These are phyloP conservation scores for Lojkania enalia DNA, from an alignment of 2,329 filamentous ascomycete species.

Conservation along the genomic window DNA sequence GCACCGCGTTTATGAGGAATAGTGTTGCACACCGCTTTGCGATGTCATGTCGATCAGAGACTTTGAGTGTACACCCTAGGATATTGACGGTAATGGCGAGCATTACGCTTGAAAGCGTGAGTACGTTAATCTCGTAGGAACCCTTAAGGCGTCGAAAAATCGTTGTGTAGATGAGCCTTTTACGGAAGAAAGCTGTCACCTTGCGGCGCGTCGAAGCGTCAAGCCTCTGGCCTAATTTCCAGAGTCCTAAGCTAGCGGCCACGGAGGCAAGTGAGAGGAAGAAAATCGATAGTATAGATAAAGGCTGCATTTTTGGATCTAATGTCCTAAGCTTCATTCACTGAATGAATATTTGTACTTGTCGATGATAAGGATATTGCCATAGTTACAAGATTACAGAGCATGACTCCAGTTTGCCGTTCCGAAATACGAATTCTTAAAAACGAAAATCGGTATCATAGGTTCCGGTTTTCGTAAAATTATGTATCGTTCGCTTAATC, in stretches of 20 bases:
- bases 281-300: neutral
- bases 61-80: constrained; percentile 4
- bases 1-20: constrained; percentile 15
- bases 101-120: neutral
- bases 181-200: constrained; percentile 11
- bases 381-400: neutral
- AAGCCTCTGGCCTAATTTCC: constrained; percentile 5
- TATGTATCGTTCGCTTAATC: no score
- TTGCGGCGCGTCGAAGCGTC: neutral
- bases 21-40: constrained; percentile 13
- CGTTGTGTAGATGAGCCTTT: constrained; percentile 9
- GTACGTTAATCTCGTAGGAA: constrained; percentile 5
- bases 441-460: neutral
- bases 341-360: neutral
- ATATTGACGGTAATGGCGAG: constrained; percentile 9
- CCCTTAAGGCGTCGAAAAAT: constrained; percentile 3
- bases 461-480: neutral
- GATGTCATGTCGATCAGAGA: constrained; percentile 6
- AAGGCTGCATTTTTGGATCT: constrained; percentile 1
- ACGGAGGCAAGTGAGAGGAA: constrained; percentile 1
- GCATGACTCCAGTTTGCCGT: neutral
- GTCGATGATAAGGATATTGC: neutral
- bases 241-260: neutral
- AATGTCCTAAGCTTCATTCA: neutral
- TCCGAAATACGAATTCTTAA: neutral